Evolutionary conservation across 352 stramenopile species (phyloP).

Genomic region (Globisporangium paddicum): DNA sequence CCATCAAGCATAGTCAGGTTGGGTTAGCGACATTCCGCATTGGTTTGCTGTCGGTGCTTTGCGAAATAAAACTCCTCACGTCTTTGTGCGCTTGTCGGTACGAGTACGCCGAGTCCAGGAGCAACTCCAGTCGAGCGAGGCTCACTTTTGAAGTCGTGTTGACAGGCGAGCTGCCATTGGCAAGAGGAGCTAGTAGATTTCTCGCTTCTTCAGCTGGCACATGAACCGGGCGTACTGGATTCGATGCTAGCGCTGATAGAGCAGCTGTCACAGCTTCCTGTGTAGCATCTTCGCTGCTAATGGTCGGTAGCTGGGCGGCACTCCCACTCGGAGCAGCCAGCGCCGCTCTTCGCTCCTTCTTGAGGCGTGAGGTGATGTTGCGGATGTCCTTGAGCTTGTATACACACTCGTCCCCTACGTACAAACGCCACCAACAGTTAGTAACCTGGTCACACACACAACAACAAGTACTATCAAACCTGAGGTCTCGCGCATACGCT

Average conservation of each 20-base stretch:
- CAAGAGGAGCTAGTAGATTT: background rate
- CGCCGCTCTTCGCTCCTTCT: slow-evolving; percentile 1
- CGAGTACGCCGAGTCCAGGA: slow-evolving; percentile 1
- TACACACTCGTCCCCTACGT: background rate
- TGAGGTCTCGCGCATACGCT: background rate
- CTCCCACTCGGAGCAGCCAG: background rate
- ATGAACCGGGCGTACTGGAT: background rate
- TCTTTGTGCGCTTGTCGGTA: slow-evolving; percentile 1
- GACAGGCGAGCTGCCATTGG: background rate
- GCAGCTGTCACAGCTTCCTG: background rate
- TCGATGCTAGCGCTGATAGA: background rate
- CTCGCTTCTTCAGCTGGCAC: background rate
- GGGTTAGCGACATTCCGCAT: no score
- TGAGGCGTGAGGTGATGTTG: background rate
- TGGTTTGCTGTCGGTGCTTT: background rate
- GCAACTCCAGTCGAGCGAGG: slow-evolving; percentile 2
- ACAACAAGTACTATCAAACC: background rate
- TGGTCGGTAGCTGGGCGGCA: background rate
- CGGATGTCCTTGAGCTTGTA: background rate
- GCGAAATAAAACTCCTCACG: background rate
- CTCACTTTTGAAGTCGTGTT: background rate
- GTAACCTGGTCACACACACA: background rate
- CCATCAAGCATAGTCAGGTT: background rate
- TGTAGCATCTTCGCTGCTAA: background rate
- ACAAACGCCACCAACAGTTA: background rate